Base-by-base conservation (phyloP, 495 filamentous ascomycete species). In the Collariella sp. region DNA sequence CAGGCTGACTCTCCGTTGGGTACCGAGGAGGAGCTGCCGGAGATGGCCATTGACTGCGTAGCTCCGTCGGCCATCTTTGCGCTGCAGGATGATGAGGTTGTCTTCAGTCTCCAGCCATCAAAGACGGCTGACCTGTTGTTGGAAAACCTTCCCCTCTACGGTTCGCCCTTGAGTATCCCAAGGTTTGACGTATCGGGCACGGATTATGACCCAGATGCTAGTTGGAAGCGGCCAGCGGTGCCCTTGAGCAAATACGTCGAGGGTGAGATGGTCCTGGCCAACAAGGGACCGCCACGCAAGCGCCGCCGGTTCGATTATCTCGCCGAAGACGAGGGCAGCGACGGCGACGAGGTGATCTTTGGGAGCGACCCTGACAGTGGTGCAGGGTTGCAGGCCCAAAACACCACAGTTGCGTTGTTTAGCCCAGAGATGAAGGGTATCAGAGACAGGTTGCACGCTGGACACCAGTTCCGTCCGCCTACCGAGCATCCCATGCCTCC, bases 381-480 rank as follows among this genome's bases (percentile, higher is more conserved):
- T 52, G 67, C 67, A 19, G 67, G 67, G 19, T 59, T 76, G 20
- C 72, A 87, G 4, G 85, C 91, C 9, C 86, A 88, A 61, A 83
- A 85, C 59, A 82, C 78, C 2, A 78, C 86, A 51, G 87, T 95
- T 55, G 91, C 90, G 2, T 73, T 98, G 7, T 98, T 97, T 72
- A 80, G 81, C 43, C 85, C 89, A 0, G 89, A 95, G 52, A 93
- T 91, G 72, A 94, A 91, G 66, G 79, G 82, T 45, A 89, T 95
- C 24, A 82, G 91, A 48, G 91, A 96, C 60, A 82, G 93, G 9
- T 82, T 97, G 13, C 88, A 96, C 61, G 89, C 88, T n/a, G 84
- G 85, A 5, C 90, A 96, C 67, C 84, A 89, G 46, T 96, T 97
- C 70, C 78, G 89, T 53, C 91, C 91, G n/a, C 93, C 93, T 12